These are phyloP conservation scores for Leptographium procerum DNA, from an alignment of 2,329 filamentous ascomycete genomes.

Conservation along the genomic window DNA sequence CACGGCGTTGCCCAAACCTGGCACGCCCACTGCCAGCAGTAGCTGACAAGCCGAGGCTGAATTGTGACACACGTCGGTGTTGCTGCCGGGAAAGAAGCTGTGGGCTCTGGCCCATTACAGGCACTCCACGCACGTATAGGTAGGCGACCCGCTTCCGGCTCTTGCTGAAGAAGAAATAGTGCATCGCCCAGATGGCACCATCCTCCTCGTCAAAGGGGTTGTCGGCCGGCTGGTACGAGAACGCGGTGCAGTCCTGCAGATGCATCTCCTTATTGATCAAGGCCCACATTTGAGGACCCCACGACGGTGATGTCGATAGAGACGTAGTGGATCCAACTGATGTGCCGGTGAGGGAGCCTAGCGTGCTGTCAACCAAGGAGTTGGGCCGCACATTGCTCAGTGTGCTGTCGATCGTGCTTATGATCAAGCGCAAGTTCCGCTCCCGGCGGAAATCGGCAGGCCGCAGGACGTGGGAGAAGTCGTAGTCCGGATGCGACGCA, in stretches of 20 bases:
- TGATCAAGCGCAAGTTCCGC: conserved; percentile 65
- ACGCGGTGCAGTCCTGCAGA: conserved; percentile 77
- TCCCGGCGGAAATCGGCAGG: conserved; percentile 86
- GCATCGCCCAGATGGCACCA: conserved; percentile 84
- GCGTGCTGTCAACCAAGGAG: conserved; percentile 25
- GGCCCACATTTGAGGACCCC: conserved; percentile 87
- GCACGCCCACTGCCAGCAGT: conserved; percentile 5
- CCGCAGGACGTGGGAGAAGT: conserved; percentile 86
- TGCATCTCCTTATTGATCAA: conserved; percentile 92
- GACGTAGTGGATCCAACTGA: conserved; percentile 20
- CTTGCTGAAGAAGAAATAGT: conserved; percentile 98
- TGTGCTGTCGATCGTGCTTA: conserved; percentile 78
- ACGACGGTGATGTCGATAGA: conserved; percentile 48
- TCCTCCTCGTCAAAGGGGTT: conserved; percentile 89
- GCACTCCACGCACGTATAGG: conserved; percentile 82
- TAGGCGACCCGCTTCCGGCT: conserved; percentile 86
- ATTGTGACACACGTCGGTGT: conserved; percentile 7
- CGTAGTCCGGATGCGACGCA: conserved; percentile 90
- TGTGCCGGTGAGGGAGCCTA: conserved; percentile 30
- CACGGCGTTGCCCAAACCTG: conserved; percentile 8
- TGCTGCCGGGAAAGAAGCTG: conserved; percentile 24
- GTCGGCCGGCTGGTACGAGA: conserved; percentile 78
- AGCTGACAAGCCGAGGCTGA: conserved; percentile 5
- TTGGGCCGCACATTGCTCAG: conserved; percentile 74
- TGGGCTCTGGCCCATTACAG: conserved; percentile 55